Evolutionary conservation across 2,329 filamentous ascomycete genomes (phyloP).

Genomic region (Pseudogymnoascus sp.): DNA sequence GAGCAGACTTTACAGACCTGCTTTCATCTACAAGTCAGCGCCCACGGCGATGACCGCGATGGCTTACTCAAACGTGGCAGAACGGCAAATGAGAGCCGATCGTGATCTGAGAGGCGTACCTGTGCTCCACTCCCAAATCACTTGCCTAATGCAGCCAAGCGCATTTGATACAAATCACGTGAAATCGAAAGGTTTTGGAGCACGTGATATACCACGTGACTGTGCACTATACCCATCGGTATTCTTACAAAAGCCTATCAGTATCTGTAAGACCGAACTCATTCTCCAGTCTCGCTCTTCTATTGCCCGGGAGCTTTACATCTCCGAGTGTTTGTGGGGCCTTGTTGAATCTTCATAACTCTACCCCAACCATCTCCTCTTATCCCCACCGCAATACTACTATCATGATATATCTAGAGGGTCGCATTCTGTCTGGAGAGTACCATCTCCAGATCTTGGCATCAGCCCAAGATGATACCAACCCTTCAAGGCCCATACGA

Average conservation of each 20-base stretch:
- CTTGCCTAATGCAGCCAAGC: slow-evolving; percentile 2
- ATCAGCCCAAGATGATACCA: neutral
- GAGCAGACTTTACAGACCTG: neutral
- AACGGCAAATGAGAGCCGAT: neutral
- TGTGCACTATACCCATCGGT: no score
- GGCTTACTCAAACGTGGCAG: neutral
- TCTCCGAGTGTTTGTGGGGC: neutral
- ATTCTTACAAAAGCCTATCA: neutral
- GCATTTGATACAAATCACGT: neutral
- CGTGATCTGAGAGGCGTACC: neutral
- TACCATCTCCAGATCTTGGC: neutral
- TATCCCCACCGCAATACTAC: neutral
- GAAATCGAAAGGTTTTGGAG: neutral
- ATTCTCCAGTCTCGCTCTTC: neutral
- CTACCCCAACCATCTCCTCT: neutral
- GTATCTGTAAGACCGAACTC: neutral
- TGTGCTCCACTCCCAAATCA: neutral
- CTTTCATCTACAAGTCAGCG: neutral
- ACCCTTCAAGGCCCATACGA: neutral
- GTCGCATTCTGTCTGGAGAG: neutral
- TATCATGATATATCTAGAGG: neutral
- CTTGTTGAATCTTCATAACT: neutral
- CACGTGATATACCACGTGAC: neutral
- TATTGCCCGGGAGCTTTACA: neutral
- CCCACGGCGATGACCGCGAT: neutral